Conservation (phyloP, 345 rosid genomes). For the Gossypium anomalum region DNA sequence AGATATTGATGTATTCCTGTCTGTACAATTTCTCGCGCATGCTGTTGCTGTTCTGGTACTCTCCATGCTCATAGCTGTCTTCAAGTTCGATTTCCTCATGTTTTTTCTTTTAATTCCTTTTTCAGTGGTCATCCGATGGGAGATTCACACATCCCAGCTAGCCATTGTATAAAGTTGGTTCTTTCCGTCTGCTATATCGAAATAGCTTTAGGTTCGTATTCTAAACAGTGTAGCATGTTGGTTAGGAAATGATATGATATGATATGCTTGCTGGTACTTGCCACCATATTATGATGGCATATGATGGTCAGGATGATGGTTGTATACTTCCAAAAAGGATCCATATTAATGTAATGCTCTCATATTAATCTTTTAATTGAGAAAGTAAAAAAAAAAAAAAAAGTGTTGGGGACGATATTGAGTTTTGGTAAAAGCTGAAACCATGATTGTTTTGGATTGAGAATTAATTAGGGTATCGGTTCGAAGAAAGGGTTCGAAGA, state of each 20-base stretch:
- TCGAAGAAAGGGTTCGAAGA: rapidly evolving
- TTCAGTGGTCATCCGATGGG: constrained; percentile 28
- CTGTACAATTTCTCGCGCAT: constrained; percentile 21
- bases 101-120: constrained; percentile 17
- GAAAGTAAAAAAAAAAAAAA: too few species aligned
- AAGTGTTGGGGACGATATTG: too few species aligned
- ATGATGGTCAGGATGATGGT: too few species aligned
- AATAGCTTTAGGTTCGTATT: constrained; percentile 26
- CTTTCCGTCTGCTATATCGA: constrained; percentile 16
- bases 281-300: too few species aligned
- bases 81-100: constrained; percentile 29
- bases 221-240: constrained; percentile 11
- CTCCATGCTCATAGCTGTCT: neutral
- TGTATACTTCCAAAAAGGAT: too few species aligned
- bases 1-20: constrained; percentile 19
- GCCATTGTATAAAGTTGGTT: constrained; percentile 43
- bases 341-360: too few species aligned
- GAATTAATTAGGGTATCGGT: too few species aligned
- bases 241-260: neutral
- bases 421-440: too few species aligned
- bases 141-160: constrained; percentile 38
- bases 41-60: constrained; percentile 19
- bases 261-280: too few species aligned
- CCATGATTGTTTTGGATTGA: too few species aligned
- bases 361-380: too few species aligned